phyloP scores from a whole-genome alignment of 2,329 filamentous ascomycete species.

The Colletotrichum tropicale region DNA sequence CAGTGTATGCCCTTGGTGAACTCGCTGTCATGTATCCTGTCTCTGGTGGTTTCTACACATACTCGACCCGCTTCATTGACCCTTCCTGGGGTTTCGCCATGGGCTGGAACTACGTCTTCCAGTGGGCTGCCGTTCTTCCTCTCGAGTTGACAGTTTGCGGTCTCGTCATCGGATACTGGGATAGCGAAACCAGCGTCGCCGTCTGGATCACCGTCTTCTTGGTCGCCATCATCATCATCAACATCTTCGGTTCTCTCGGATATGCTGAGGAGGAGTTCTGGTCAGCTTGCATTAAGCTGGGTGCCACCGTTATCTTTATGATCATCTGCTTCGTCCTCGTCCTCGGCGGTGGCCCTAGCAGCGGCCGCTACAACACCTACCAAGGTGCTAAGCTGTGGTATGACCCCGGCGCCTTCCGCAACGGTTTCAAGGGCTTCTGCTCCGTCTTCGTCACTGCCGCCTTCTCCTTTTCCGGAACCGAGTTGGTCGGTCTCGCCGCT shows the following conservation, averaged over 20 bases:
- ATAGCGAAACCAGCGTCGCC: constrained; percentile 44
- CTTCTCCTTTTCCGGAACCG: constrained; percentile 72
- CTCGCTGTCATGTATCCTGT: constrained; percentile 66
- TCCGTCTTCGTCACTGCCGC: constrained; percentile 73
- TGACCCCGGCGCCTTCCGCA: constrained; percentile 60
- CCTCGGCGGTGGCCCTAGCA: constrained; percentile 59
- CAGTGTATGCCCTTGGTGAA: constrained; percentile 64
- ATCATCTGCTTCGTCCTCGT: constrained; percentile 63
- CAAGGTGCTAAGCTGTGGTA: constrained; percentile 47
- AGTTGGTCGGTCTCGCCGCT: constrained; percentile 72
- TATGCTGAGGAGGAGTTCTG: constrained; percentile 63
- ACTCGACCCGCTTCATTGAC: constrained; percentile 65
- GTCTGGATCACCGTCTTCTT: constrained; percentile 61
- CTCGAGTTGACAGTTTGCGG: constrained; percentile 56
- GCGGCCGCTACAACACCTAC: constrained; percentile 43
- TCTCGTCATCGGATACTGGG: constrained; percentile 58
- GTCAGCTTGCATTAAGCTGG: constrained; percentile 59
- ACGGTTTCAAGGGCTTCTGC: constrained; percentile 74
- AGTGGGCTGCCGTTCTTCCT: constrained; percentile 54
- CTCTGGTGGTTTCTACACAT: constrained; percentile 68
- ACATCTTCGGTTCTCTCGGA: constrained; percentile 59
- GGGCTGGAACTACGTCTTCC: constrained; percentile 56
- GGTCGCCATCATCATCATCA: constrained; percentile 51
- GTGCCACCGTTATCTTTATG: constrained; percentile 65
- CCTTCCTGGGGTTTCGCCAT: constrained; percentile 64